Evolutionary conservation across 495 filamentous ascomycete species (phyloP), one percentile per base, ranked within the genome.

Genomic region (Penicillium soppii): DNA sequence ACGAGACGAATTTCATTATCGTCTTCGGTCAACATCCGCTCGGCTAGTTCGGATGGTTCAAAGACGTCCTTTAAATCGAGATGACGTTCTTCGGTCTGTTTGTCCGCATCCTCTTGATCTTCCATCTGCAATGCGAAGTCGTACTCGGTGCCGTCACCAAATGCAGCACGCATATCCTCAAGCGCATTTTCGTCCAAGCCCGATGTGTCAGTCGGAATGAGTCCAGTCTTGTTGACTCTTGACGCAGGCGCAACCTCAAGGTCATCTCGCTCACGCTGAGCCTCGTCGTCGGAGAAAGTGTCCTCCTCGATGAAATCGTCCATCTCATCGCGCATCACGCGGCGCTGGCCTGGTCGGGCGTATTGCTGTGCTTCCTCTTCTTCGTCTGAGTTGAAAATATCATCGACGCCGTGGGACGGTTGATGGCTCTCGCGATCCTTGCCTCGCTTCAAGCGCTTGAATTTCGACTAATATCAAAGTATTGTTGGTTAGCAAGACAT

Each of bases 271-370:
- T 88, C 80, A 37, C 81, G 83, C 43, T 85, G 84, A 16, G 79
- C 75, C 57, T 92, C 90, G 47, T 94, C 91, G 52, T 96, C 91
- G 50, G 90, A 91, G 32, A 91, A 87, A 46, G 88, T 91, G 57
- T 97, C 94, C 53, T 96, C 90, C 59, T 97, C 92, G 61, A 98
- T 98, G 72, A 98, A 98, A 63, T 91, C 94, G 44, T 88, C 94
- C 61, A 97, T 91, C 62, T 98, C 94, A 63, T 96, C 89, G 20
- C 80, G 82, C 39, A 81, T 68, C n/a, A 73, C 70, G 66, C 73
- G 75, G 63, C 71, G 73, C 45, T 69, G 69, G 33, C 73, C 65
- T 43, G 81, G 75, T 5, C 78, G 65, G 25, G 81, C 79, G 17
- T 90, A 88, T 39, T 78, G 81, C 22, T 61, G 65, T 5, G 72